These are phyloP conservation scores for Secale cereale DNA, from an alignment of 176 grass and related monocot species.

Conservation along the genomic window DNA sequence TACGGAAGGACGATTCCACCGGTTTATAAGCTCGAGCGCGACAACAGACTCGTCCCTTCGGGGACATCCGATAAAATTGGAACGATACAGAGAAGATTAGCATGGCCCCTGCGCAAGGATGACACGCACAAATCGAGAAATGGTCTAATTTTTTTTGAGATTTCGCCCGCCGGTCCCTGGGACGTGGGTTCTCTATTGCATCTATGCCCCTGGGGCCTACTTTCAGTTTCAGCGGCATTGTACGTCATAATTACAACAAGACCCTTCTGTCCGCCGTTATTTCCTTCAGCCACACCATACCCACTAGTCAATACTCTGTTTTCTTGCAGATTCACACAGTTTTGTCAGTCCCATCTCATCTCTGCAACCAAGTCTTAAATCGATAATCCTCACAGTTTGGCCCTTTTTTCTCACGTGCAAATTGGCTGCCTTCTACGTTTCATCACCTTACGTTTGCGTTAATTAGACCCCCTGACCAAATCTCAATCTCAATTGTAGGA, in stretches of 20 bases:
- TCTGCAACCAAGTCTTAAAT: not conserved
- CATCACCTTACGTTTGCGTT: not conserved
- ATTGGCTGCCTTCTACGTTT: not conserved
- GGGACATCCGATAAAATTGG: too few relatives aligned
- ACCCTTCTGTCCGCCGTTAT: too few relatives aligned
- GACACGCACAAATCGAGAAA: too few relatives aligned
- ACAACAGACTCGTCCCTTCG: too few relatives aligned
- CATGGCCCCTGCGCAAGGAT: too few relatives aligned
- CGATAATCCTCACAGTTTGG: not conserved
- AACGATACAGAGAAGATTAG: too few relatives aligned
- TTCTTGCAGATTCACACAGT: not conserved
- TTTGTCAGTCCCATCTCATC: not conserved
- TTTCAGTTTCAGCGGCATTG: too few relatives aligned
- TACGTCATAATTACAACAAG: too few relatives aligned
- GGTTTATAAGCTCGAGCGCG: not conserved
- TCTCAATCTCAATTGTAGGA: not conserved
- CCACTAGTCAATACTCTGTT: too few relatives aligned
- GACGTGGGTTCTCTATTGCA: accelerated
- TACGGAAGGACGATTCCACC: not conserved
- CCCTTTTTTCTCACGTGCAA: not conserved
- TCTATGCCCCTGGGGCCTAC: not conserved
- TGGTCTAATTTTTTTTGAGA: too few relatives aligned
- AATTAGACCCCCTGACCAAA: not conserved
- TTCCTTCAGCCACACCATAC: too few relatives aligned
- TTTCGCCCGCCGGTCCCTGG: too few relatives aligned